Percentiles rank a stretch among this genome's conserved stretches.
phyloP scores from a whole-genome alignment of 2,329 filamentous ascomycete genomes.

The Ascocoryne sarcoides region DNA sequence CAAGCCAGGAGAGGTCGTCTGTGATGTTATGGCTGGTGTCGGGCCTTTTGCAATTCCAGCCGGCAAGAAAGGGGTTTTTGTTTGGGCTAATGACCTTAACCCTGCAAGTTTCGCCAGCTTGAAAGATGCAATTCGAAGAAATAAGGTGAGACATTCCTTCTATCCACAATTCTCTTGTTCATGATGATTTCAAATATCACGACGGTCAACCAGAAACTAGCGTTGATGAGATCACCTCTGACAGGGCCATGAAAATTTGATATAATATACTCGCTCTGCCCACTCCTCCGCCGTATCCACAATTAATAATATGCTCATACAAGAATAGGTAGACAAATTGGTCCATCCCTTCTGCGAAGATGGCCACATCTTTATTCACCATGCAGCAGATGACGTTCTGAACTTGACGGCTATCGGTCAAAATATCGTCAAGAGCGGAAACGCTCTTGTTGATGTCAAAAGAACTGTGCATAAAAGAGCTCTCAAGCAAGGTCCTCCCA shows the following conservation, averaged over 20 bases:
- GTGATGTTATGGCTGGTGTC: conserved; percentile 95
- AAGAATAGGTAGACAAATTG: conserved; percentile 52
- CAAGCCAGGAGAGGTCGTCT: conserved; percentile 76
- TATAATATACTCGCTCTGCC: neutral
- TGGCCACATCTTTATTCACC: conserved; percentile 70
- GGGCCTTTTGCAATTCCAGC: conserved; percentile 91
- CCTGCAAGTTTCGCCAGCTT: conserved; percentile 75
- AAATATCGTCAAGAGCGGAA: conserved; percentile 42
- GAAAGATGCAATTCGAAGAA: conserved; percentile 58
- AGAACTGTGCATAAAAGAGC: neutral
- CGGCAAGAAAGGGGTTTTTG: conserved; percentile 81
- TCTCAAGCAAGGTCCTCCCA: conserved; percentile 23
- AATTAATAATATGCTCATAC: no score
- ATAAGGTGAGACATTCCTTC: conserved; percentile 54
- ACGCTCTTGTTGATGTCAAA: conserved; percentile 44
- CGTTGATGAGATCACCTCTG: conserved; percentile 74
- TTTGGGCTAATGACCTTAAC: conserved; percentile 96
- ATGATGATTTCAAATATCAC: conserved; percentile 69
- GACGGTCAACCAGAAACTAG: conserved; percentile 66
- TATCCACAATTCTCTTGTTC: conserved; percentile 17
- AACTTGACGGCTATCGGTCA: conserved; percentile 40
- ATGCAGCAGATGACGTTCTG: conserved; percentile 53
- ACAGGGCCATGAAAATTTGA: conserved; percentile 47
- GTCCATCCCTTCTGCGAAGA: conserved; percentile 77
- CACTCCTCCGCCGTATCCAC: no score